phyloP scores from a whole-genome alignment of 345 rosid genomes.

The Toxicodendron radicans region DNA sequence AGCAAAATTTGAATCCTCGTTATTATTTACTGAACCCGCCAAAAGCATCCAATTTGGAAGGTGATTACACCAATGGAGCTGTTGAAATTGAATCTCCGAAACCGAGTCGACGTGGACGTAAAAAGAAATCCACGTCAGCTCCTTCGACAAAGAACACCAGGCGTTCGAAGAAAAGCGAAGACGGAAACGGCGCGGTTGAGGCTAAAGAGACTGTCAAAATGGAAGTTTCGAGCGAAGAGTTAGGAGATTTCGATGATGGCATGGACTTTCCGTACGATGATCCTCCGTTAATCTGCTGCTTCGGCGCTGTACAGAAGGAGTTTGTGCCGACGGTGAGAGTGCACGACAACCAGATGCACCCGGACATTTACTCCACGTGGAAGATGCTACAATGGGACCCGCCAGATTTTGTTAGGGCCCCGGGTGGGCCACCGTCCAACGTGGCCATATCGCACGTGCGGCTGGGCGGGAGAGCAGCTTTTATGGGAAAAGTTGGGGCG shows the following conservation, averaged over 20 bases:
- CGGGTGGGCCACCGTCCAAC: constrained; percentile 82
- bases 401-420: constrained; percentile 83
- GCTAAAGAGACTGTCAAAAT: constrained; percentile 15
- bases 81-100: constrained; percentile 50
- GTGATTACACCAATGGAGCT: constrained; percentile 30
- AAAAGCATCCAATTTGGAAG: constrained; percentile 42
- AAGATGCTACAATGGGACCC: constrained; percentile 96
- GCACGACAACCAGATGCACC: constrained; percentile 75
- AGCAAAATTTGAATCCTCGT: neutral
- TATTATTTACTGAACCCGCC: constrained; percentile 12
- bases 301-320: constrained; percentile 81
- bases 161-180: constrained; percentile 26
- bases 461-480: constrained; percentile 88
- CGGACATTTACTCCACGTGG: constrained; percentile 86
- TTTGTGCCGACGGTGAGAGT: constrained; percentile 84
- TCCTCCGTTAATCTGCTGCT: constrained; percentile 89
- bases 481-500: constrained; percentile 88
- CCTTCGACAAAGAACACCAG: constrained; percentile 30
- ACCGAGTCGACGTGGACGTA: constrained; percentile 64
- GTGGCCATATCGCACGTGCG: constrained; percentile 86
- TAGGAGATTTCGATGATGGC: constrained; percentile 68
- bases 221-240: constrained; percentile 23
- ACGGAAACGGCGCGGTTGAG: constrained; percentile 21
- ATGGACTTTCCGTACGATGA: constrained; percentile 66
- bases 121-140: constrained; percentile 41